These are phyloP conservation scores for Tricholoma matsutake DNA, from an alignment of 768 basidiomycete genomes.

Conservation along the genomic window DNA sequence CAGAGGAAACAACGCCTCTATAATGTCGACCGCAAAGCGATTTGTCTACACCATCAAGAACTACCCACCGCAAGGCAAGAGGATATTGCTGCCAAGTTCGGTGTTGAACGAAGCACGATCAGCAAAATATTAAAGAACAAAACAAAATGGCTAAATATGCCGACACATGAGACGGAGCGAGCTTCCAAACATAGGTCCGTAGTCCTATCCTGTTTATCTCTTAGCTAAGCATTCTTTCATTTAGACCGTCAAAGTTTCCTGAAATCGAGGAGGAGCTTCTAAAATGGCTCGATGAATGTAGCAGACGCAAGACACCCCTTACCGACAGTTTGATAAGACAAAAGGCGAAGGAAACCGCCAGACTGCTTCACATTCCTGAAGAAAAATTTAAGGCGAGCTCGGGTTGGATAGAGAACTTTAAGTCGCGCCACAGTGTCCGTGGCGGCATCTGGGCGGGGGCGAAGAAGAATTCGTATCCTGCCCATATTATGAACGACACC, in stretches of 20 bases:
- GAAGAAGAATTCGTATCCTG: constrained; percentile 22
- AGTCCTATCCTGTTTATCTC: constrained; percentile 4
- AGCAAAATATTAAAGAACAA: constrained; percentile 89
- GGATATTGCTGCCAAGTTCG: constrained; percentile 73
- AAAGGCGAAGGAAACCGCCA: constrained; percentile 68
- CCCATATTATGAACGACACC: constrained; percentile 11
- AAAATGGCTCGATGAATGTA: constrained; percentile 56
- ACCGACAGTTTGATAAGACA: constrained; percentile 63
- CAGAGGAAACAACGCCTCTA: constrained; percentile 73
- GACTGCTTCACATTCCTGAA: constrained; percentile 50
- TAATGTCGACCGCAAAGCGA: constrained; percentile 70
- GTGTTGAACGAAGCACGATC: constrained; percentile 89
- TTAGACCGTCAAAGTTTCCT: constrained; percentile 78
- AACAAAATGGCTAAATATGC: constrained; percentile 74
- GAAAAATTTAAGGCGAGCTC: constrained; percentile 89
- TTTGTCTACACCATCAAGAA: constrained; percentile 63
- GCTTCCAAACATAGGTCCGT: constrained; percentile 69
- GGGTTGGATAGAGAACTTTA: constrained; percentile 93
- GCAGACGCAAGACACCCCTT: constrained; percentile 43
- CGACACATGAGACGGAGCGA: constrained; percentile 52
- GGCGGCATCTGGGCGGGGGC: constrained; percentile 56
- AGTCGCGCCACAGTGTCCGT: constrained; percentile 73
- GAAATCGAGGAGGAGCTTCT: constrained; percentile 66
- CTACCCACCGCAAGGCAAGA: constrained; percentile 76
- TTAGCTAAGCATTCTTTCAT: constrained; percentile 3